phyloP scores from a whole-genome alignment of 164 flowering plant genomes.

The Liquidambar formosana region DNA sequence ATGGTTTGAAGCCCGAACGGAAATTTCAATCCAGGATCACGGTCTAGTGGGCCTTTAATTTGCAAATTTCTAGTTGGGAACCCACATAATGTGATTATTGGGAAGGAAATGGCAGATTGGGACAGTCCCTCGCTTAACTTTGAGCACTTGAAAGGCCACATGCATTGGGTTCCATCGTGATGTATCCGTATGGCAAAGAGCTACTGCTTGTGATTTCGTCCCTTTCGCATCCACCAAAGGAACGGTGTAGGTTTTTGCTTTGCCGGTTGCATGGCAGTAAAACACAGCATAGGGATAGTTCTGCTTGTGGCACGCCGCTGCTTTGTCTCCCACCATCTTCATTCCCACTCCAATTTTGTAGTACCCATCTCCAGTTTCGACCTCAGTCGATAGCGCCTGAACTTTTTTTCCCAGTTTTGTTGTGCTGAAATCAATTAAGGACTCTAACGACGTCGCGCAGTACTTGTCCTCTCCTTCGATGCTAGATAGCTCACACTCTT shows the following conservation, averaged over 20 bases:
- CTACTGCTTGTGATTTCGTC: neutral
- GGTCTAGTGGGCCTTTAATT: no score
- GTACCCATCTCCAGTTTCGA: no score
- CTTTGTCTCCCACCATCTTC: no score
- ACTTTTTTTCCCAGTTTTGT: no score
- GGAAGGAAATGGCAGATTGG: constrained; percentile 9
- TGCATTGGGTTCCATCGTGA: neutral
- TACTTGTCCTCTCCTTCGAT: constrained; percentile 18
- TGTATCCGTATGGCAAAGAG: constrained; percentile 3
- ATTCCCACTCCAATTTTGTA: no score
- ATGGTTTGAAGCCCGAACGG: no score
- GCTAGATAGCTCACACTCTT: constrained; percentile 16
- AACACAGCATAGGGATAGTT: neutral
- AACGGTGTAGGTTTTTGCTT: constrained; percentile 3
- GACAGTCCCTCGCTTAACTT: constrained; percentile 1
- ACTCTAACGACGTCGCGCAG: constrained; percentile 22
- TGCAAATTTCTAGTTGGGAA: neutral
- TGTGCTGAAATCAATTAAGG: no score
- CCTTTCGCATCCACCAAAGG: constrained; percentile 9
- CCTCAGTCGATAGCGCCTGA: no score
- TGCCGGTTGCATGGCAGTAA: neutral
- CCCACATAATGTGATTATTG: neutral
- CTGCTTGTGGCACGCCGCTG: neutral
- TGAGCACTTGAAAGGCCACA: constrained; percentile 4
- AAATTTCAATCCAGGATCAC: no score